Percentiles rank a stretch among this genome's conserved stretches.
Conservation (phyloP, 805 yeast species). For the Barnettozyma sp. region DNA sequence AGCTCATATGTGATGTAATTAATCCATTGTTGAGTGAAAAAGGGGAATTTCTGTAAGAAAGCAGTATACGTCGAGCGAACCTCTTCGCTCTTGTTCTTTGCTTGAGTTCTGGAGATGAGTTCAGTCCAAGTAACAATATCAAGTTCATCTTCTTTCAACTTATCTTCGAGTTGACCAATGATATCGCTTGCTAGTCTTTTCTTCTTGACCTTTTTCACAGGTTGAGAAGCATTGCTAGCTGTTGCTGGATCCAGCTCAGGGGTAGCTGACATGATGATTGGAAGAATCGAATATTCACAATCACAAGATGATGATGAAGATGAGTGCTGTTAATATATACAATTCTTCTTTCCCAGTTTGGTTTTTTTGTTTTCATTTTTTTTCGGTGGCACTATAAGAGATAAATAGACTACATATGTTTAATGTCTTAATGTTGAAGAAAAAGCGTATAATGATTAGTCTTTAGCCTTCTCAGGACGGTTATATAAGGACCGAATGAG, state of each 20-base stretch:
- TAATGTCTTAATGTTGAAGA: no score
- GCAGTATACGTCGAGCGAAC: constrained; percentile 52
- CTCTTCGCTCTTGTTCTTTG: constrained; percentile 52
- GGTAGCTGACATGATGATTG: background rate
- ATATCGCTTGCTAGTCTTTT: constrained; percentile 34
- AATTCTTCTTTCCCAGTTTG: no score
- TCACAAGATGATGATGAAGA: no score
- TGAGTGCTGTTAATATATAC: no score
- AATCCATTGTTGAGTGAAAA: constrained; percentile 68
- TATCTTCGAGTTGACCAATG: constrained; percentile 53
- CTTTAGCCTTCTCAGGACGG: no score
- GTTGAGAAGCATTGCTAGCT: background rate
- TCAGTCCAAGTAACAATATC: constrained; percentile 52
- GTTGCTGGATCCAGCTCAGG: constrained; percentile 1
- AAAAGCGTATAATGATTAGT: no score
- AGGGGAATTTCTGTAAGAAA: constrained; percentile 59
- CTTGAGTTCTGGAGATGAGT: constrained; percentile 41
- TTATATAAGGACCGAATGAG: no score
- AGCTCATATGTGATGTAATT: constrained; percentile 60
- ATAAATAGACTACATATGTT: no score
- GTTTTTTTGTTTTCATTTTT: background rate
- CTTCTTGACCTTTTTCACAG: constrained; percentile 11
- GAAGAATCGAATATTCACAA: background rate
- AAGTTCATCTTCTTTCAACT: constrained; percentile 42
- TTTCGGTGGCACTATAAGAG: no score